Evolutionary conservation across 495 filamentous ascomycete species (phyloP), one percentile per base, ranked within the genome.

Genomic region (Aspergillus baeticus): DNA sequence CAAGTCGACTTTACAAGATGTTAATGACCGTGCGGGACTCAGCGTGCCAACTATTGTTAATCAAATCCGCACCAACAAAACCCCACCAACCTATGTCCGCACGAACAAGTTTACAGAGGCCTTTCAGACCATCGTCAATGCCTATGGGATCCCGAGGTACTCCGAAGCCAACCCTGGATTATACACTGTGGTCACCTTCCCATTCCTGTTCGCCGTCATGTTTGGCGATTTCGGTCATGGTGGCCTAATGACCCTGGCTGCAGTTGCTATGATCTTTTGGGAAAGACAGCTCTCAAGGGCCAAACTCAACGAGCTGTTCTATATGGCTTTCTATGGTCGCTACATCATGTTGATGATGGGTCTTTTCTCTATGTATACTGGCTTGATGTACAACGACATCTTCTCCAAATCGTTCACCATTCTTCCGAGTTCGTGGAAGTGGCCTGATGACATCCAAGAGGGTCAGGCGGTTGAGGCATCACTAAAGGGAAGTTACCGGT

Each of bases 291-390:
- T 98, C 39, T 65, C 62, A 14, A 90, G 90, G 63, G 88, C 91
- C 63, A 96, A 98, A 67, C 82, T 91, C 13, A 93, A 96, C 64
- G 94, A 99, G 70, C 78, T 98, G 31, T 94, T 96, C 62, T 87
- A 87, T 62, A 99, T 99, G 94, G 91, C 93, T 37, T 99, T 95
- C 77, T 99, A 95, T 63, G 94, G 94, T 60, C 88, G 94, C 53
- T 99, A 98, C 69, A 96, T 99, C 64, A 96, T 96, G 83, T 71
- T 99, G 47, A 87, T 98, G 82, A 98, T 99, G 93, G 91, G 93
- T 62, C 69, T 92, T 23, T 98, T 95, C 78, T 96, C 94, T 26
- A 87, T 99, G 64, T 99, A 92, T 65, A 99, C 94, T 33, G 94
- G 94, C 63, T 79, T 96, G 20, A 91, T 99, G 62, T 99, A 99